Evolutionary conservation across 768 basidiomycete species (phyloP).

Genomic region (Boletus tylopilopsis): DNA sequence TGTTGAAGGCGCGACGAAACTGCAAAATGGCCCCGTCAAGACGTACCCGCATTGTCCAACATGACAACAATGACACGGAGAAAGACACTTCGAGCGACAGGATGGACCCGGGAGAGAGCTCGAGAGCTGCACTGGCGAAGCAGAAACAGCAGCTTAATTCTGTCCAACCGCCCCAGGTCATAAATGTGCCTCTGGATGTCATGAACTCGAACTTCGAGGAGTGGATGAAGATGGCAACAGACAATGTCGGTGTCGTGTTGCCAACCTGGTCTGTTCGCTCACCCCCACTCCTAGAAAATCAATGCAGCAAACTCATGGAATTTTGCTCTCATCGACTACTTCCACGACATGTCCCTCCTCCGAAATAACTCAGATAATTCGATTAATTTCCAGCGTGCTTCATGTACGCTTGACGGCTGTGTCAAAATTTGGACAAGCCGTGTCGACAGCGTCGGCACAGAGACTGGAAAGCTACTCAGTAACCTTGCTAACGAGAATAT

Average conservation of each 20-base stretch:
- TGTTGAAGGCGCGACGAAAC: conserved; percentile 26
- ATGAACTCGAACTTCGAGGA: conserved; percentile 95
- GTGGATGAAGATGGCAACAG: conserved; percentile 99
- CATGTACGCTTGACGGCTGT: conserved; percentile 95
- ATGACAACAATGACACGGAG: conserved; percentile 31
- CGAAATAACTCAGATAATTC: conserved; percentile 91
- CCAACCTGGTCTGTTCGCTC: background rate
- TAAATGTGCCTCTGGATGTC: conserved; percentile 71
- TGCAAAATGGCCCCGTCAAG: conserved; percentile 22
- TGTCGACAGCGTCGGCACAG: conserved; percentile 94
- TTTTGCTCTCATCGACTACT: conserved; percentile 97
- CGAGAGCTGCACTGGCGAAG: conserved; percentile 44
- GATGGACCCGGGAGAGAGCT: conserved; percentile 37
- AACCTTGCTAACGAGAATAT: conserved; percentile 74
- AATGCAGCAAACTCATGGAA: conserved; percentile 97
- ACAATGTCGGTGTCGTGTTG: conserved; percentile 64
- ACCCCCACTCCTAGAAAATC: conserved; percentile 77
- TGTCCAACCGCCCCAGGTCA: conserved; percentile 51
- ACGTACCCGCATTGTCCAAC: conserved; percentile 20
- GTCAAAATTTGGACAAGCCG: conserved; percentile 99
- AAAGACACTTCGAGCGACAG: conserved; percentile 35
- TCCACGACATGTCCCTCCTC: conserved; percentile 95
- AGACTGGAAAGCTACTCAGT: conserved; percentile 91
- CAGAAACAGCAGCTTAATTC: conserved; percentile 60
- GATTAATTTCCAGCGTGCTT: conserved; percentile 99